Base-by-base conservation (phyloP, 768 basidiomycete genomes). In the Roridomyces roridus region DNA sequence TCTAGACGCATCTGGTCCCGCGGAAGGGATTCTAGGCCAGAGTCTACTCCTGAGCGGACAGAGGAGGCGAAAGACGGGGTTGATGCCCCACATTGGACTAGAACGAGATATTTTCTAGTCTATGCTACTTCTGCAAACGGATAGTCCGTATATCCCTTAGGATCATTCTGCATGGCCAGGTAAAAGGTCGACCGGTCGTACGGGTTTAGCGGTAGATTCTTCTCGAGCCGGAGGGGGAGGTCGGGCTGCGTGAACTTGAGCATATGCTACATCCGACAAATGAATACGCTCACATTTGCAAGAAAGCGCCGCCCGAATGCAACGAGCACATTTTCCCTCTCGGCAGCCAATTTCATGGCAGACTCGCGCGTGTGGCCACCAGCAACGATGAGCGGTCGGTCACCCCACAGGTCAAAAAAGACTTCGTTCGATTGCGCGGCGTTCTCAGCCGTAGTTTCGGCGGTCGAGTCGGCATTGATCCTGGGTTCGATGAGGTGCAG, bases 401-500 rank as follows among this genome's bases (percentile, higher is more conserved):
- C 68, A 15, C 67, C 66, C 74, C 75, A 76, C 9, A 72, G 68
- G 3, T 63, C 21, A 15, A 66, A 64, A 25, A 75, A 28, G 42
- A 70, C 68, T 21, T 68, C 69, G n/a, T 71, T 74, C 15, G 58
- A 59, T 15, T 71, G 58, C 4, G 34, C 57, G 10, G 35, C 51
- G 35, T 51, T 35, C 24, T 66, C 64, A 5, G 0, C 1, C 14
- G 10, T n/a, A 2, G 52, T 59, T 7, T 15, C 24, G 9, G 58
- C 15, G n/a, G 3, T 28, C n/a, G 21, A 14, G 51, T 44, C 28
- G 68, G 53, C 60, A 71, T 69, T 31, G 12, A 64, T 17, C 28
- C 65, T 56, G 25, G 74, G 64, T 59, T 76, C 71, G 26, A 68
- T 62, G 35, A 72, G 48, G 59, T 77, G 5, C n/a, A 79, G 43